phyloP scores from a whole-genome alignment of 2,329 filamentous ascomycete genomes.

The Penicillium sp. region DNA sequence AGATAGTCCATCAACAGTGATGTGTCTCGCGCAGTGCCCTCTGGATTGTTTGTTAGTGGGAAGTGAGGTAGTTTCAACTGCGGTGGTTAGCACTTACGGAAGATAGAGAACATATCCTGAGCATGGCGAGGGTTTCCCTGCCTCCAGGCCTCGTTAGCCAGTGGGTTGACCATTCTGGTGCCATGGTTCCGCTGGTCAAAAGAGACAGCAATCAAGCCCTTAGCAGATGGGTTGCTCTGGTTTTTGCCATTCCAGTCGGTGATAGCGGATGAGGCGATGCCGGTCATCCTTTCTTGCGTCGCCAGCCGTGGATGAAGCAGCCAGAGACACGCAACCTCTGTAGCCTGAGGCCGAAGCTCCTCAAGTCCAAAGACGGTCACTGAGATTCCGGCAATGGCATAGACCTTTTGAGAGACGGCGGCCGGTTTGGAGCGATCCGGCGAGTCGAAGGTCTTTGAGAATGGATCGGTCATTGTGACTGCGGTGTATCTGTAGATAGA shows the following conservation, averaged over 20 bases:
- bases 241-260: conserved; percentile 59
- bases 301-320: conserved; percentile 76
- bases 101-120: conserved; percentile 82
- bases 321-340: conserved; percentile 74
- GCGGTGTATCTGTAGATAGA: background rate
- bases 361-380: conserved; percentile 75
- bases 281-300: conserved; percentile 67
- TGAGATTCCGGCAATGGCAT: conserved; percentile 72
- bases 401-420: conserved; percentile 59
- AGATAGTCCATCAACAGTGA: conserved; percentile 71
- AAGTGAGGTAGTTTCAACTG: background rate
- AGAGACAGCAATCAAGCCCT: conserved; percentile 70
- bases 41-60: conserved; percentile 23
- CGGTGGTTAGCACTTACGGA: conserved; percentile 49
- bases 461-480: conserved; percentile 33
- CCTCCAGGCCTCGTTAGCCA: conserved; percentile 74
- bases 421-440: conserved; percentile 27
- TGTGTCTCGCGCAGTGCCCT: conserved; percentile 69
- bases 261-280: conserved; percentile 65
- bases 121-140: conserved; percentile 76
- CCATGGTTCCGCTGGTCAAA: conserved; percentile 97
- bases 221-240: conserved; percentile 31
- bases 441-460: conserved; percentile 30
- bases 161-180: conserved; percentile 59
- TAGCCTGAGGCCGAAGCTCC: conserved; percentile 59